phyloP scores from a whole-genome alignment of 306 rosid species.

The Cicer arietinum region DNA sequence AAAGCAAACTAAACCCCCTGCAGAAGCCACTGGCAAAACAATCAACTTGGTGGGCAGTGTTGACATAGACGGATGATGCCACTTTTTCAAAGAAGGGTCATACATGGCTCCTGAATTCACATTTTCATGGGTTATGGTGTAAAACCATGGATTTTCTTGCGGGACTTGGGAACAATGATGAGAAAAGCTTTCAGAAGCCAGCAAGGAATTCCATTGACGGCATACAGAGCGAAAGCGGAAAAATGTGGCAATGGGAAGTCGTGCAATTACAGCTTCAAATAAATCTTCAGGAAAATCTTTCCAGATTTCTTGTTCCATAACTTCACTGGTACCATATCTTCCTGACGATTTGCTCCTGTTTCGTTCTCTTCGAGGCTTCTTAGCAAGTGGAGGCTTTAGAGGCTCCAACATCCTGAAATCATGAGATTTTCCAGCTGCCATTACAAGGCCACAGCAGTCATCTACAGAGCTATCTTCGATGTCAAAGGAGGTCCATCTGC shows the following conservation, averaged over 20 bases:
- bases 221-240: constrained; percentile 92
- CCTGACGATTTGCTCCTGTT: constrained; percentile 65
- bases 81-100: constrained; percentile 85
- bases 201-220: constrained; percentile 82
- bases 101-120: constrained; percentile 82
- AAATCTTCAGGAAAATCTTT: constrained; percentile 95
- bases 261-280: constrained; percentile 87
- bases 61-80: constrained; percentile 78
- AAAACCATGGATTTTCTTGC: constrained; percentile 86
- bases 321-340: constrained; percentile 56
- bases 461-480: constrained; percentile 67
- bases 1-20: constrained; percentile 92
- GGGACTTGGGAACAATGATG: constrained; percentile 72
- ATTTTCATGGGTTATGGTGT: constrained; percentile 74
- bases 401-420: constrained; percentile 68
- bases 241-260: constrained; percentile 88
- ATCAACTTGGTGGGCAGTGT: constrained; percentile 61
- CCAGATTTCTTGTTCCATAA: constrained; percentile 87
- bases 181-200: constrained; percentile 79
- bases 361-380: constrained; percentile 75
- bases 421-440: constrained; percentile 74
- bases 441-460: constrained; percentile 69
- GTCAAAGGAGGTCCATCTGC: constrained; percentile 72
- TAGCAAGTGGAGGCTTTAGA: constrained; percentile 70
- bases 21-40: constrained; percentile 85